Evolutionary conservation across 1,139 yeast genomes (phyloP).

Genomic region (Blastobotrys niveus): DNA sequence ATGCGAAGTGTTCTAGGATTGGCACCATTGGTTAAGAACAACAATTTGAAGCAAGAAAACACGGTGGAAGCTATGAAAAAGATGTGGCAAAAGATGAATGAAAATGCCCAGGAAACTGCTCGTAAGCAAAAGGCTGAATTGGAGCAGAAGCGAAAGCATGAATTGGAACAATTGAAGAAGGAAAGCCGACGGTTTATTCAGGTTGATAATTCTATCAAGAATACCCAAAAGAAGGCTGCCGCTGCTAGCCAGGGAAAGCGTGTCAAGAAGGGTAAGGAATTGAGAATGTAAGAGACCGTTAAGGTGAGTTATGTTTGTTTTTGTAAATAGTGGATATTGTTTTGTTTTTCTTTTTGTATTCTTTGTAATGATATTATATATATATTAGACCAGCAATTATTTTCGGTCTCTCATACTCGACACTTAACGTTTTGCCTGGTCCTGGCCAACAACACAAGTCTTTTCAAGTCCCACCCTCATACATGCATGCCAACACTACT

Average conservation of each 20-base stretch:
- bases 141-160: slow-evolving; percentile 29
- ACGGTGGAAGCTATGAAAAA: slow-evolving; percentile 36
- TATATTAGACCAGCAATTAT: too few species aligned
- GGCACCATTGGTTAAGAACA: slow-evolving; percentile 57
- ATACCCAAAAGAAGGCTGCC: slow-evolving; percentile 9
- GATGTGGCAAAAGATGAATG: slow-evolving; percentile 50
- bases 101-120: slow-evolving; percentile 50
- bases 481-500: too few species aligned
- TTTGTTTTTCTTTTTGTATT: too few species aligned
- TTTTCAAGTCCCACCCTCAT: too few species aligned
- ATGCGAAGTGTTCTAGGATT: slow-evolving; percentile 58
- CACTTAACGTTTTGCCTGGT: too few species aligned
- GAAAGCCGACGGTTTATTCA: slow-evolving; percentile 20
- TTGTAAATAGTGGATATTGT: neutral
- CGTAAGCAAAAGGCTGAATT: slow-evolving; percentile 36
- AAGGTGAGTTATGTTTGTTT: neutral
- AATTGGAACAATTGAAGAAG: slow-evolving; percentile 23
- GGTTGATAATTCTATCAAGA: slow-evolving; percentile 17
- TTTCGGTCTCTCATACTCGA: too few species aligned
- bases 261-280: slow-evolving; percentile 20
- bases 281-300: slow-evolving; percentile 16
- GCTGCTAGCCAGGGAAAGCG: slow-evolving; percentile 18
- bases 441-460: too few species aligned
- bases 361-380: too few species aligned
- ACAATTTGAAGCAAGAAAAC: slow-evolving; percentile 37